These are phyloP conservation scores for Trichoderma atroviride DNA, from an alignment of 2,329 filamentous ascomycete genomes.

Conservation along the genomic window DNA sequence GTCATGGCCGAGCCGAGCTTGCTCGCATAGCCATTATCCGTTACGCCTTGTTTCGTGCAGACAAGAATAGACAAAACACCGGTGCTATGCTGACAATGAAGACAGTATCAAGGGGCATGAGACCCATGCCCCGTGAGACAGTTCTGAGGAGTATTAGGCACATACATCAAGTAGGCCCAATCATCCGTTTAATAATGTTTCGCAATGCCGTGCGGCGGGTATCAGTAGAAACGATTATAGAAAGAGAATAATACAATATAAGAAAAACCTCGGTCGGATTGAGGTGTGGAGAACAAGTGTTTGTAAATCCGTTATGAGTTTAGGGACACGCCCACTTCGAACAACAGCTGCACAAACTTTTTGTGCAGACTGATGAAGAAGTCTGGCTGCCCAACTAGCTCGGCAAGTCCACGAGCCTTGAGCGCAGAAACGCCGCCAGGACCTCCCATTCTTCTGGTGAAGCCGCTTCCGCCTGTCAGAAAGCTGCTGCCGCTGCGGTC, in stretches of 20 bases:
- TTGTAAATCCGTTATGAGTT: conserved; percentile 46
- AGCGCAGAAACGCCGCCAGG: conserved; percentile 58
- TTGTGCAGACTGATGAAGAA: conserved; percentile 69
- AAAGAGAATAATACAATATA: conserved; percentile 1
- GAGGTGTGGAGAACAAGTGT: not conserved
- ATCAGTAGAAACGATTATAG: conserved; percentile 20
- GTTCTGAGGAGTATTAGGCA: not conserved
- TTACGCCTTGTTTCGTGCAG: conserved; percentile 25
- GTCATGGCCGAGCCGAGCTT: conserved; percentile 1
- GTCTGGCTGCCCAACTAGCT: conserved; percentile 67
- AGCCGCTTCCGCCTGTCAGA: conserved; percentile 57
- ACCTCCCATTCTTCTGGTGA: conserved; percentile 60
- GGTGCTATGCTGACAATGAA: conserved; percentile 31
- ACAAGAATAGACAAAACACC: conserved; percentile 27
- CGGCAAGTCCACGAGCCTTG: conserved; percentile 63
- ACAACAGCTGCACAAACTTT: conserved; percentile 63
- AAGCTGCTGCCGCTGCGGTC: conserved; percentile 57
- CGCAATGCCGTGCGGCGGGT: conserved; percentile 24
- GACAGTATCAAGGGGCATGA: conserved; percentile 2
- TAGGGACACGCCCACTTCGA: conserved; percentile 60
- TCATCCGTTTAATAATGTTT: conserved; percentile 6
- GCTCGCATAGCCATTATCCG: conserved; percentile 32
- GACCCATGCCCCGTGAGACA: not conserved
- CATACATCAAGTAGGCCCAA: not conserved
- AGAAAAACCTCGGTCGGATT: not conserved